A percentile compares a stretch with the other conserved stretches of the same genome.
phyloP scores from a whole-genome alignment of 1,284 basidiomycete genomes.

The Austroboletus olivaceoglutinosus region DNA sequence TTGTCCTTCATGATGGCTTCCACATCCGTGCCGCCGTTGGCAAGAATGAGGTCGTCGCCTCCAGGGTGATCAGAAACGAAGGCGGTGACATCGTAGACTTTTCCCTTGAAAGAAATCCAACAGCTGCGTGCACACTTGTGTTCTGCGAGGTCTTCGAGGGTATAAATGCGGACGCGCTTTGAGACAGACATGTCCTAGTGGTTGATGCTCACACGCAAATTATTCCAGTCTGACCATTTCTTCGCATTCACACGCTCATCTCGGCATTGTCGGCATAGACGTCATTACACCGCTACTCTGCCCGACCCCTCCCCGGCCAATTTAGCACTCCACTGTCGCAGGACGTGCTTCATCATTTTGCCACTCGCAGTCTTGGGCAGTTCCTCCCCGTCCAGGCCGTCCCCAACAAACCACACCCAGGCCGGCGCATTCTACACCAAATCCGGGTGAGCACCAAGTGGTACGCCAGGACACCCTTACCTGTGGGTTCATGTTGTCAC shows the following conservation, averaged over 20 bases:
- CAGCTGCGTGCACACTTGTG: slow-evolving; percentile 61
- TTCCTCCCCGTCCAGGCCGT: slow-evolving; percentile 57
- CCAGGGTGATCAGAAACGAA: slow-evolving; percentile 84
- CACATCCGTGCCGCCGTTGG: slow-evolving; percentile 84
- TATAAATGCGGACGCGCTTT: slow-evolving; percentile 70
- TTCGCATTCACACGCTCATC: not conserved
- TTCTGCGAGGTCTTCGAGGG: slow-evolving; percentile 62
- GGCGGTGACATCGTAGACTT: slow-evolving; percentile 77
- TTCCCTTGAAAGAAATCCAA: slow-evolving; percentile 72
- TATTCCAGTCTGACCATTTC: slow-evolving; percentile 17
- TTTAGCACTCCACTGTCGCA: slow-evolving; percentile 40
- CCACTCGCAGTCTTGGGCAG: slow-evolving; percentile 87
- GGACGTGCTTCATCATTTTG: slow-evolving; percentile 81
- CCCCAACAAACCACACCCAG: slow-evolving; percentile 81
- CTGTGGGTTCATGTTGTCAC: slow-evolving; percentile 70
- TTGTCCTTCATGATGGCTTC: slow-evolving; percentile 80
- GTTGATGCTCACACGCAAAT: slow-evolving; percentile 5
- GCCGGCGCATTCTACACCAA: slow-evolving; percentile 62
- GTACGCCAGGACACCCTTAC: too few species aligned
- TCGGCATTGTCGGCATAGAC: slow-evolving; percentile 6
- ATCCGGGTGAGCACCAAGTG: slow-evolving; percentile 5
- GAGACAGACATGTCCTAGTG: slow-evolving; percentile 51
- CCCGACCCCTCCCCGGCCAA: slow-evolving; percentile 17
- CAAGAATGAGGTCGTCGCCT: slow-evolving; percentile 79
- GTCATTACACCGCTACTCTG: not conserved